Percentiles rank a stretch among this genome's conserved stretches.
Conservation (phyloP, 164 flowering plant species). For the Piper betle region DNA sequence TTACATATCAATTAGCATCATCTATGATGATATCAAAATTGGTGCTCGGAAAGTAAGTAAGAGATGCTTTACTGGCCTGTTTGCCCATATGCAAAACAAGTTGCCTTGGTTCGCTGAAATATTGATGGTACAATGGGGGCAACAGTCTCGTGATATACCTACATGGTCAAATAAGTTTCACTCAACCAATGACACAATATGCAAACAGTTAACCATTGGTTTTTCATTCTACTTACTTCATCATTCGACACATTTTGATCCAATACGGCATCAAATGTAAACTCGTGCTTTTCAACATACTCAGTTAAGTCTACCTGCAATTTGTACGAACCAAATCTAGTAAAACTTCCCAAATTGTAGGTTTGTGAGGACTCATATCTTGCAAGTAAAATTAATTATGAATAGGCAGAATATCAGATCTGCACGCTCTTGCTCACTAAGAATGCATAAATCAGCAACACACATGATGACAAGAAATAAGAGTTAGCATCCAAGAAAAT, state of each 20-base stretch:
- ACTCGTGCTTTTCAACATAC: slow-evolving; percentile 86
- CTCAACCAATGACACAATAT: not conserved
- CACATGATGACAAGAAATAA: too few relatives aligned
- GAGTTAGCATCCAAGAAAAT: too few relatives aligned
- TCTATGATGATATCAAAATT: too few relatives aligned
- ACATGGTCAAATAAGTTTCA: slow-evolving; percentile 5
- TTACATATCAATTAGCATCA: too few relatives aligned
- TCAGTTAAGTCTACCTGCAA: slow-evolving; percentile 89
- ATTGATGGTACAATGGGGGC: slow-evolving; percentile 82
- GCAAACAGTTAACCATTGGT: not conserved
- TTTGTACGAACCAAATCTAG: not conserved
- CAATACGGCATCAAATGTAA: slow-evolving; percentile 88
- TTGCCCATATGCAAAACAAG: slow-evolving; percentile 99
- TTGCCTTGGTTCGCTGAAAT: slow-evolving; percentile 83
- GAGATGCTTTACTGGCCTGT: slow-evolving; percentile 41
- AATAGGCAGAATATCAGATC: not conserved
- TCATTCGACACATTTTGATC: slow-evolving; percentile 80
- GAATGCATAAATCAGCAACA: not conserved
- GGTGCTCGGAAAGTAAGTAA: too few relatives aligned
- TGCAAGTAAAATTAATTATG: not conserved
- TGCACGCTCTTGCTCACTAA: not conserved
- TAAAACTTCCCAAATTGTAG: not conserved
- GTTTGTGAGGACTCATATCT: not conserved
- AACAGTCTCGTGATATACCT: slow-evolving; percentile 88
- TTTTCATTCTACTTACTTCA: slow-evolving; percentile 42